Percentiles rank a stretch among this genome's conserved stretches.
Evolutionary conservation across 2,329 filamentous ascomycete species (phyloP).

Genomic region (Fusarium sambucinum): DNA sequence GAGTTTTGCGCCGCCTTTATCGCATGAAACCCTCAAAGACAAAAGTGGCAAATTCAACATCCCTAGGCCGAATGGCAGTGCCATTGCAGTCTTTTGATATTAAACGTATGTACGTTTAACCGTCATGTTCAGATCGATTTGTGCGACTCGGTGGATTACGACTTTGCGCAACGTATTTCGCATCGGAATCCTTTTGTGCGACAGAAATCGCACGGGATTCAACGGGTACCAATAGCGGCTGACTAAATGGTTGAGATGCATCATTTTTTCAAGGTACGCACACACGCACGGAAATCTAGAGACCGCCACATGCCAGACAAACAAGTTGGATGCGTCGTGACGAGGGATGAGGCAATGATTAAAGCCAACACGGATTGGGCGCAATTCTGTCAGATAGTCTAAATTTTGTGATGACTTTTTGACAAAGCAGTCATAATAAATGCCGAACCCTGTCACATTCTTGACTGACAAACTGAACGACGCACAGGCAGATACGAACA

Average conservation of each 20-base stretch:
- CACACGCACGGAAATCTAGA: conserved; percentile 38
- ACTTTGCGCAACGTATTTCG: conserved; percentile 30
- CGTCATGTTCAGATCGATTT: neutral
- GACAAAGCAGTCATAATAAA: conserved; percentile 7
- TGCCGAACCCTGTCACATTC: conserved; percentile 38
- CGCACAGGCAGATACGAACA: conserved; percentile 18
- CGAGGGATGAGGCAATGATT: conserved; percentile 33
- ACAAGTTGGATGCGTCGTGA: conserved; percentile 27
- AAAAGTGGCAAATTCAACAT: conserved; percentile 15
- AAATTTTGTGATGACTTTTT: conserved; percentile 5
- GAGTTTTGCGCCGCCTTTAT: conserved; percentile 13
- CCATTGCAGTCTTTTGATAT: neutral
- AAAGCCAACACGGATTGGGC: conserved; percentile 19
- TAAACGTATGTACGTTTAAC: neutral
- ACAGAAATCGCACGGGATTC: conserved; percentile 37
- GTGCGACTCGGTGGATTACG: conserved; percentile 3
- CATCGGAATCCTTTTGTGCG: conserved; percentile 36
- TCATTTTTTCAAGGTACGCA: conserved; percentile 31
- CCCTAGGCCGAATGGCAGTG: conserved; percentile 11
- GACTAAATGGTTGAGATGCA: conserved; percentile 32
- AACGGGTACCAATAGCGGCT: conserved; percentile 36
- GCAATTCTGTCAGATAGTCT: conserved; percentile 13
- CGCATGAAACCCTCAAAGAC: conserved; percentile 26
- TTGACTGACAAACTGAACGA: conserved; percentile 13
- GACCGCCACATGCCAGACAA: conserved; percentile 44